These are phyloP conservation scores for Lanzia echinophila DNA, from an alignment of 2,329 filamentous ascomycete species.

Conservation along the genomic window DNA sequence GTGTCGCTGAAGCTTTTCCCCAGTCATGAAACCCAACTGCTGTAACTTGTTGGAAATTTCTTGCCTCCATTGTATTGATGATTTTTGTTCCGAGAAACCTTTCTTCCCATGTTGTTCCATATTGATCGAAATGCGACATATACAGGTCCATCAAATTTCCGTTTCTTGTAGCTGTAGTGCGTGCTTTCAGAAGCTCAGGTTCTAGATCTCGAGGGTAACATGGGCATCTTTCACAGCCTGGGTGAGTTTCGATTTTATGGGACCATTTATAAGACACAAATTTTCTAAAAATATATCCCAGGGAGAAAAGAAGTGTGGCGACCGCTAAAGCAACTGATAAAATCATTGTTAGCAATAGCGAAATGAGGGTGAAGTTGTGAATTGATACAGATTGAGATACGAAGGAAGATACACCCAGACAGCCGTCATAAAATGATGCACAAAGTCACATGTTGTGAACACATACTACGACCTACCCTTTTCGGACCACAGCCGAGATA, in stretches of 20 bases:
- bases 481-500: too few relatives aligned
- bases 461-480: too few relatives aligned
- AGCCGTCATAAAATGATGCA: too few relatives aligned
- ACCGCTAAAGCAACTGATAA: background rate
- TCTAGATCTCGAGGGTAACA: background rate
- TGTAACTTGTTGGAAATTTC: constrained; percentile 2
- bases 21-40: background rate
- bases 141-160: constrained; percentile 2
- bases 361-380: too few relatives aligned
- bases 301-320: background rate
- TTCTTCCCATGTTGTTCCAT: constrained; percentile 4
- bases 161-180: background rate
- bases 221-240: background rate
- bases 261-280: background rate
- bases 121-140: background rate
- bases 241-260: background rate
- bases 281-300: background rate
- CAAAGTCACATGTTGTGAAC: too few relatives aligned
- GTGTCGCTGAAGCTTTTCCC: background rate
- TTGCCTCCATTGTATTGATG: constrained; percentile 2
- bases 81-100: background rate
- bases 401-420: too few relatives aligned
- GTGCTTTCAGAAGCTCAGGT: background rate
- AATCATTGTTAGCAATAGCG: too few relatives aligned
- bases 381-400: too few relatives aligned